Evolutionary conservation across 345 rosid genomes (phyloP).

Genomic region (Crucihimalaya himalaica): DNA sequence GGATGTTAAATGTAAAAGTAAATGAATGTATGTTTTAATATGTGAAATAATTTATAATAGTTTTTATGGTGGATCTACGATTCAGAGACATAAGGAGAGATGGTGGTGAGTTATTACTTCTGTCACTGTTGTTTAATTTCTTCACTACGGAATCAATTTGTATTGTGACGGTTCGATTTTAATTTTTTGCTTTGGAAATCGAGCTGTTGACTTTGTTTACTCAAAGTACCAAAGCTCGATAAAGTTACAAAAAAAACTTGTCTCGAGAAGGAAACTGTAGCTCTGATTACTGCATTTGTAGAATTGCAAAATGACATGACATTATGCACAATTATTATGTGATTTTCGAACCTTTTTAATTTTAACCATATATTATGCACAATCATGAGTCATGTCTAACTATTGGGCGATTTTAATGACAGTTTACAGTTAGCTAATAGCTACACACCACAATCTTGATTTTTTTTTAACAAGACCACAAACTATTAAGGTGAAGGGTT

Average conservation of each 20-base stretch:
- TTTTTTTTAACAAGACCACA: neutral
- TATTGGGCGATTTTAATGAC: too few relatives aligned
- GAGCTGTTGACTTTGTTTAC: constrained; percentile 29
- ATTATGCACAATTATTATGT: neutral
- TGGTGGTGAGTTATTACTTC: constrained; percentile 39
- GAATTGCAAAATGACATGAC: neutral
- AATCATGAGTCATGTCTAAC: too few relatives aligned
- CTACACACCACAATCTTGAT: too few relatives aligned
- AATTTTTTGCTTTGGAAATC: constrained; percentile 29
- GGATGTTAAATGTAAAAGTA: constrained; percentile 30
- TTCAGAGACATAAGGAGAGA: constrained; percentile 2
- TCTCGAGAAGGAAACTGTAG: constrained; percentile 14
- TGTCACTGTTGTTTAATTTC: constrained; percentile 25
- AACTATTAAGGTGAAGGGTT: neutral
- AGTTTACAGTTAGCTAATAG: too few relatives aligned
- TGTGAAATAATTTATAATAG: constrained; percentile 34
- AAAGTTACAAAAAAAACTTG: constrained; percentile 13
- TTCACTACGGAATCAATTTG: constrained; percentile 5
- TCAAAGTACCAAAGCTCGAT: constrained; percentile 9
- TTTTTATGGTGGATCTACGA: constrained; percentile 20
- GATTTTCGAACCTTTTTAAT: neutral
- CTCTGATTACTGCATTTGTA: constrained; percentile 4
- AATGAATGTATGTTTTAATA: constrained; percentile 30
- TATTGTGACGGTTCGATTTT: constrained; percentile 34
- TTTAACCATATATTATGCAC: too few relatives aligned